Percentiles rank a stretch among this genome's conserved stretches.
phyloP scores from a whole-genome alignment of 352 stramenopile species.

The Globisporangium apiculatum region DNA sequence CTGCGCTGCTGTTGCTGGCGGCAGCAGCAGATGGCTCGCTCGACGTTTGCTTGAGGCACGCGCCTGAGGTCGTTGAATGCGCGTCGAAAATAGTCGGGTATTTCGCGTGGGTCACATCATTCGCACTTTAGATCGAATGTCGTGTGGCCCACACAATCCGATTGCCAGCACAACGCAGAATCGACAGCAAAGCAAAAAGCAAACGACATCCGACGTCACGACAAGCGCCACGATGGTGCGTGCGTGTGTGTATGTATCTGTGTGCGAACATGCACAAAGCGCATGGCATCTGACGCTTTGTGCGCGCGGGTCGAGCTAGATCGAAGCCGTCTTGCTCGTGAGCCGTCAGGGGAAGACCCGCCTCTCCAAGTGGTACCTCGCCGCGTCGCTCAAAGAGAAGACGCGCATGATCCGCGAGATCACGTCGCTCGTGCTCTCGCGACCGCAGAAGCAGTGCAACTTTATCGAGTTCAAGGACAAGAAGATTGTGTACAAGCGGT shows the following conservation, averaged over 20 bases:
- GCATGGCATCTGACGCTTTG: background rate
- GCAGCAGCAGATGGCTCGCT: background rate
- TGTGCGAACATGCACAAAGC: background rate
- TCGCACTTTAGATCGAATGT: background rate
- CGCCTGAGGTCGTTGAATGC: background rate
- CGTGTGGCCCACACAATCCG: background rate
- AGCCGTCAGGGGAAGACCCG: slow-evolving; percentile 91
- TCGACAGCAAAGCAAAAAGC: slow-evolving; percentile 3
- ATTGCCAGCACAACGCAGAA: background rate
- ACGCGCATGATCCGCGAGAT: slow-evolving; percentile 87
- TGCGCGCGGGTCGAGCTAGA: slow-evolving; percentile 24
- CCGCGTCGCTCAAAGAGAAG: slow-evolving; percentile 74
- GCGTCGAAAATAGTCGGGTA: no score
- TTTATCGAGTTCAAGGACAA: slow-evolving; percentile 98
- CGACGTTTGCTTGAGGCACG: slow-evolving; percentile 1
- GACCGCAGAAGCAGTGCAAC: slow-evolving; percentile 81
- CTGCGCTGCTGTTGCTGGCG: no score
- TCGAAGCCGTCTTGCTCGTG: slow-evolving; percentile 85
- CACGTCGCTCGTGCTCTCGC: slow-evolving; percentile 82
- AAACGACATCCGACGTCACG: background rate
- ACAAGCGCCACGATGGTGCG: background rate
- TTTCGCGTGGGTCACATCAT: background rate
- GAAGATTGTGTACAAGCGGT: slow-evolving; percentile 97
- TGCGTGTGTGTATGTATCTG: slow-evolving; percentile 15
- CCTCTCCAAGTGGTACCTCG: slow-evolving; percentile 88